Evolutionary conservation across 257 asterid species (phyloP), one percentile per base, ranked within the genome.

Genomic region (Paraleonurus japonicus): DNA sequence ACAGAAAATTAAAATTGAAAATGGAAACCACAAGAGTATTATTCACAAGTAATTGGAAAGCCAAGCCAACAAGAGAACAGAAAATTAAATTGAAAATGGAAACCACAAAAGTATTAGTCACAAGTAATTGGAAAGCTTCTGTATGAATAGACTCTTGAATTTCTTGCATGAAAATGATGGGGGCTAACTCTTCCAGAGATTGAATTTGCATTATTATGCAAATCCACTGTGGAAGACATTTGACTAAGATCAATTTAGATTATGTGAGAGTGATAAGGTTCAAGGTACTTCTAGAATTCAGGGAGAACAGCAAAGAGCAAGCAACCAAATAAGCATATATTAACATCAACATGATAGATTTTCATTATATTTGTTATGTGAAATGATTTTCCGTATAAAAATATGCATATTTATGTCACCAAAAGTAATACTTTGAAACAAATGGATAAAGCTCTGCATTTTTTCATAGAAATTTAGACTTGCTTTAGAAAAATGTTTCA

Each of bases 401-500:
- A 11, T 3, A 19, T 45, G 57, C 79, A 20, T n/a, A 8, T 54
- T 32, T 6, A 45, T 16, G 12, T 26, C 8, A 5, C 19, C 26
- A 37, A 62, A 30, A 15, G 17, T 13, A 47, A 48, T 33, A 48
- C n/a, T 9, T 13, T 4, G 16, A 57, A 32, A 57, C 20, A 13
- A n/a, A 69, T 17, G 11, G 12, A 43, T 23, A 50, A 19, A 5
- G 43, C 27, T 53, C 20, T 28, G 9, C 19, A 54, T 17, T 28
- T 17, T 28, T 54, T 27, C 24, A 58, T 27, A 30, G 43, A 65
- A 75, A 28, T 39, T 17, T 65, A 35, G 62, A 69, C 35, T 43
- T 51, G 20, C 35, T 57, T 65, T 24, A 32, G 65, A 67, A 58
- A 28, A 45, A 59, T 23, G 62, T 67, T 3, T 57, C 55, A 57